A percentile compares a stretch with the other conserved stretches of the same genome.
These are phyloP conservation scores for Mycena venus DNA, from an alignment of 768 basidiomycete species.

Conservation along the genomic window DNA sequence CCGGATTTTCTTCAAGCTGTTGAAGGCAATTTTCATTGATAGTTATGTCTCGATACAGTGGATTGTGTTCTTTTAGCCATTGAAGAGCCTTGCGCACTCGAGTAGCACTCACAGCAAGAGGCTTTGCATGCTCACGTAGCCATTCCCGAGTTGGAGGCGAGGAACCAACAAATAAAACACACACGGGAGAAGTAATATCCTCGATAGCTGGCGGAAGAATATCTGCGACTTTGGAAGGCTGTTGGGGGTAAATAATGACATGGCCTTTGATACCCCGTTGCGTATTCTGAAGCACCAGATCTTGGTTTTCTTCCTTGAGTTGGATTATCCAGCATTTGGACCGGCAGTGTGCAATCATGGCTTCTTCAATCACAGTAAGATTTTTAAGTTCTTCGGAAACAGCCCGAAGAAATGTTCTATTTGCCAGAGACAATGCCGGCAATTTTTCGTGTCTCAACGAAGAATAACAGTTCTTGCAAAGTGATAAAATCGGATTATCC, in stretches of 20 bases:
- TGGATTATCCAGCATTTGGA: too few relatives aligned
- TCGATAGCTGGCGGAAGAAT: background rate
- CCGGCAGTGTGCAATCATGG: too few relatives aligned
- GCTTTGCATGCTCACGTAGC: conserved; percentile 10
- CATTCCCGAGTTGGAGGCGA: conserved; percentile 5
- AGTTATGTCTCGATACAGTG: background rate
- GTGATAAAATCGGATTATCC: too few relatives aligned
- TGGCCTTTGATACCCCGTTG: conserved; percentile 13
- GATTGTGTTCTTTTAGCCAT: conserved; percentile 16
- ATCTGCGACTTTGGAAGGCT: background rate
- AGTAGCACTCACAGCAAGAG: background rate
- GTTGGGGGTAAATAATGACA: background rate
- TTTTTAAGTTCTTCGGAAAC: too few relatives aligned
- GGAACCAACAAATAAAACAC: conserved; percentile 10
- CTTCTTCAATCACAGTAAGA: too few relatives aligned
- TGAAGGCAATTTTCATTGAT: conserved; percentile 7
- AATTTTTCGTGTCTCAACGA: too few relatives aligned
- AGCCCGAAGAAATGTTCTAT: too few relatives aligned
- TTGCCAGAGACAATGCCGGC: too few relatives aligned
- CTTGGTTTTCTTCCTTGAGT: too few relatives aligned
- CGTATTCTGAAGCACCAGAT: too few relatives aligned
- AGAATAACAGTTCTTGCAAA: too few relatives aligned
- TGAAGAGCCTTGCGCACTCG: background rate
- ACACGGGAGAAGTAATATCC: background rate
- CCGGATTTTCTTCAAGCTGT: background rate